Evolutionary conservation across 306 rosid species (phyloP).

Genomic region (Cucurbita ficifolia): DNA sequence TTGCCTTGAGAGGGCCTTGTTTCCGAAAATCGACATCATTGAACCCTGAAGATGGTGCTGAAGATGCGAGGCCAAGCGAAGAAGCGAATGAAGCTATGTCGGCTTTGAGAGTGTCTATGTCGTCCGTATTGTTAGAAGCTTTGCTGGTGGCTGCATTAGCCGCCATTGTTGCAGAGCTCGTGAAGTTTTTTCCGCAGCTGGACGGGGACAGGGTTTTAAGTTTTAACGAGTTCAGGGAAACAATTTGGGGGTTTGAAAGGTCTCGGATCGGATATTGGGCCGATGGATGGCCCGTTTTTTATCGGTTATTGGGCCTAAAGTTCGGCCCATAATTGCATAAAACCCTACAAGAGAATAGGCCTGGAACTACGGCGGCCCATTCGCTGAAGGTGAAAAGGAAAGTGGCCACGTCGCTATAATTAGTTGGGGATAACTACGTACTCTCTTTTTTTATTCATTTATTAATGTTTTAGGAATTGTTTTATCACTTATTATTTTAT

Average conservation of each 20-base stretch:
- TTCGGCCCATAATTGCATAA: neutral
- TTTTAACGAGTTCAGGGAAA: neutral
- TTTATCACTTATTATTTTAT: no score
- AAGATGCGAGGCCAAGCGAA: constrained; percentile 53
- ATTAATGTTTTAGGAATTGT: no score
- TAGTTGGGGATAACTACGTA: no score
- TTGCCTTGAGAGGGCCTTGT: constrained; percentile 19
- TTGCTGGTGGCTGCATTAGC: constrained; percentile 26
- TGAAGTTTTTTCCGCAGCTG: neutral
- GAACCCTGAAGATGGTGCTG: constrained; percentile 61
- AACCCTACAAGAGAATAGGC: neutral
- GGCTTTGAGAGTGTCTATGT: constrained; percentile 37
- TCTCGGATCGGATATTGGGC: neutral
- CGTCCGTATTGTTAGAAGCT: constrained; percentile 21
- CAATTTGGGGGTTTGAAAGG: neutral
- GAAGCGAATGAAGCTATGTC: constrained; percentile 81
- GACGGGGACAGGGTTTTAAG: neutral
- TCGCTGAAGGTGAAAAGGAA: neutral
- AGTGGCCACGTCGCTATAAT: neutral
- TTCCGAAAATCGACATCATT: constrained; percentile 82
- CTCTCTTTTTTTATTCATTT: no score
- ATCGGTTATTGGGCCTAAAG: neutral
- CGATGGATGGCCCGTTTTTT: neutral
- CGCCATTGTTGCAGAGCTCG: constrained; percentile 36
- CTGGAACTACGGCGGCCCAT: neutral